Percentiles rank a stretch among this genome's conserved stretches.
phyloP scores from a whole-genome alignment of 2,329 filamentous ascomycete species.

The Fusarium verrucosum region DNA sequence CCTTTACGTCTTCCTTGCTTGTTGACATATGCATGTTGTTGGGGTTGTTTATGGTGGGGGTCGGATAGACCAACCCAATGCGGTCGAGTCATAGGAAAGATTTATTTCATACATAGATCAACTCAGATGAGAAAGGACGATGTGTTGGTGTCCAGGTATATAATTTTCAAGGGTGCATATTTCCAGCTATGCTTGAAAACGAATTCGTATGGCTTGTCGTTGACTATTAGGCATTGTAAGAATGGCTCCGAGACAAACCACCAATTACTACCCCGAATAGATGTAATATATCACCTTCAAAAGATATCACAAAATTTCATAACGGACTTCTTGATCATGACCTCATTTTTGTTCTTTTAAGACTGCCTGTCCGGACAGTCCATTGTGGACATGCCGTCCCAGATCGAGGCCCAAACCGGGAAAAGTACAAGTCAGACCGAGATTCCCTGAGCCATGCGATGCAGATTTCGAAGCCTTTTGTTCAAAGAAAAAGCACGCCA shows the following conservation, averaged over 20 bases:
- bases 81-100: conserved; percentile 1
- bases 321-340: conserved; percentile 48
- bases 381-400: conserved; percentile 48
- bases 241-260: not conserved
- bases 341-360: conserved; percentile 51
- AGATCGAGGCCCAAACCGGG: conserved; percentile 51
- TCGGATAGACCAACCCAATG: conserved; percentile 21
- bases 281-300: not conserved
- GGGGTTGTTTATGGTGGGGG: conserved; percentile 34
- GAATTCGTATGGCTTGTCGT: not conserved
- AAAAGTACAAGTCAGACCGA: conserved; percentile 53
- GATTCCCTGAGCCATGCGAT: conserved; percentile 53
- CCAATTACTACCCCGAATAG: not conserved
- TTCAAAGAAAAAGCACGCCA: conserved; percentile 51
- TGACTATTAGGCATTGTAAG: not conserved
- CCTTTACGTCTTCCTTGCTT: not conserved
- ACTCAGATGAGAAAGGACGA: not conserved
- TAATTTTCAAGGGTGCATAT: not conserved
- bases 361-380: conserved; percentile 48
- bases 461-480: conserved; percentile 49
- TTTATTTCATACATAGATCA: not conserved
- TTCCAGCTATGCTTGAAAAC: not conserved
- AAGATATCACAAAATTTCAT: not conserved
- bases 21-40: conserved; percentile 28
- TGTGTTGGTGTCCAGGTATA: not conserved